Percentiles rank a stretch among this genome's conserved stretches.
phyloP scores from a whole-genome alignment of 306 rosid species.

The Benincasa hispida region DNA sequence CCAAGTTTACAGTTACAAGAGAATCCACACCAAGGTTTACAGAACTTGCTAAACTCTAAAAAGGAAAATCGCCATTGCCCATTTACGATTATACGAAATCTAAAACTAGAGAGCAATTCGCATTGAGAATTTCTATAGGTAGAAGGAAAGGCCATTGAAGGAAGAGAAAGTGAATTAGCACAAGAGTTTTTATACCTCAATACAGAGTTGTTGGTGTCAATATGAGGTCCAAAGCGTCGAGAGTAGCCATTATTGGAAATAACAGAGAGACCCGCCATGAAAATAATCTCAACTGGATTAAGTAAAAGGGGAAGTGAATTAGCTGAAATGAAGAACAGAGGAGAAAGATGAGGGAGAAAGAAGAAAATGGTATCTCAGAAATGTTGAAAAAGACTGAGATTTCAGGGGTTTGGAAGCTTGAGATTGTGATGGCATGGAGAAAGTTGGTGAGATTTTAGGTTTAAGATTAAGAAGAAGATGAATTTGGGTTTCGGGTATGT shows the following conservation, averaged over 20 bases:
- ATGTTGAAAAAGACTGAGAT: neutral
- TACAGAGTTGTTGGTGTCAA: constrained; percentile 27
- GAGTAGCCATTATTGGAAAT: constrained; percentile 38
- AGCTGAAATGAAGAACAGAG: neutral
- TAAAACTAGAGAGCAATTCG: constrained; percentile 23
- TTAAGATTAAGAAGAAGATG: neutral
- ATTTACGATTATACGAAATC: constrained; percentile 12
- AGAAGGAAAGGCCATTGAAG: constrained; percentile 22
- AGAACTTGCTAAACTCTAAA: constrained; percentile 24
- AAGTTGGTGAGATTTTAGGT: neutral
- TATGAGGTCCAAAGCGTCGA: constrained; percentile 16
- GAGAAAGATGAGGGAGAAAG: neutral
- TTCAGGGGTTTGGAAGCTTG: neutral
- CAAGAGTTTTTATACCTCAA: constrained; percentile 27
- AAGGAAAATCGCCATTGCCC: constrained; percentile 21
- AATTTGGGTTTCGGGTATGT: neutral
- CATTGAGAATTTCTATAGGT: constrained; percentile 17
- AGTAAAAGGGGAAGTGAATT: neutral
- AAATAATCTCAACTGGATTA: neutral
- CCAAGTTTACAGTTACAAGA: constrained; percentile 29
- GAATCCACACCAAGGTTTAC: constrained; percentile 32
- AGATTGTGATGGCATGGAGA: neutral
- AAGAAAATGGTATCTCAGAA: neutral
- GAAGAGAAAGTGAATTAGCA: constrained; percentile 20
- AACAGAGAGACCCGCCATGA: constrained; percentile 62